Conservation (phyloP, 805 yeast species). For the Starmerella floris region DNA sequence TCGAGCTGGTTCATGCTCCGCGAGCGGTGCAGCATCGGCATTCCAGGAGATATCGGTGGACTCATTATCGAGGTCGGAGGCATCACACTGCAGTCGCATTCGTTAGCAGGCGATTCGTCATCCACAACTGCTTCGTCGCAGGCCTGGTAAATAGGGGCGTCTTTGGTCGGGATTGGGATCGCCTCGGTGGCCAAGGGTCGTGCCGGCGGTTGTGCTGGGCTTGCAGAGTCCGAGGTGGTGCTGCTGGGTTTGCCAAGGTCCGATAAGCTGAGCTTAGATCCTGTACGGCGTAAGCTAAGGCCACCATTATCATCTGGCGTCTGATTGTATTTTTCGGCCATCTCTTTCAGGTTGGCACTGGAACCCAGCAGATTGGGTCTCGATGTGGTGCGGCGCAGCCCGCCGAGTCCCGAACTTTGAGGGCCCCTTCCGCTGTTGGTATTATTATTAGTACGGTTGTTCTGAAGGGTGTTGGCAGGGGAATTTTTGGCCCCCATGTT, state of each 20-base stretch:
- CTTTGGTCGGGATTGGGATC: neutral
- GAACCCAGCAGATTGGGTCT: slow-evolving; percentile 2
- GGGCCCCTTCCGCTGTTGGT: too few relatives aligned
- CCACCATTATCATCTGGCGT: too few relatives aligned
- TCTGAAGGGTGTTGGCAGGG: too few relatives aligned
- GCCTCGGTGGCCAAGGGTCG: neutral
- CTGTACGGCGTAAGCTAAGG: slow-evolving; percentile 10
- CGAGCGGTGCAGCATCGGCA: slow-evolving; percentile 11
- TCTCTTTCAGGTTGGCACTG: neutral
- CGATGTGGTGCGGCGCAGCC: slow-evolving; percentile 1
- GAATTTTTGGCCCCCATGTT: too few relatives aligned
- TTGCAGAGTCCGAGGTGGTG: neutral
- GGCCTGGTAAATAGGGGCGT: too few relatives aligned
- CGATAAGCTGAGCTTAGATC: slow-evolving; percentile 9
- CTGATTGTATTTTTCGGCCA: neutral
- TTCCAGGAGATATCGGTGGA: slow-evolving; percentile 1
- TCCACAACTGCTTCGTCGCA: neutral
- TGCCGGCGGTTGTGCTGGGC: neutral
- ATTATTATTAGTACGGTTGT: too few relatives aligned
- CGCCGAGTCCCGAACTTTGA: too few relatives aligned
- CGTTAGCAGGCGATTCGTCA: neutral
- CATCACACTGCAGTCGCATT: neutral
- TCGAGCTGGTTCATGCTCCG: slow-evolving; percentile 15
- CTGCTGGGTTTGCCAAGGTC: neutral
- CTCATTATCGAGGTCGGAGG: neutral